These are phyloP conservation scores for Hanseniaspora gamundiae DNA, from an alignment of 1,139 yeast genomes.

Conservation along the genomic window DNA sequence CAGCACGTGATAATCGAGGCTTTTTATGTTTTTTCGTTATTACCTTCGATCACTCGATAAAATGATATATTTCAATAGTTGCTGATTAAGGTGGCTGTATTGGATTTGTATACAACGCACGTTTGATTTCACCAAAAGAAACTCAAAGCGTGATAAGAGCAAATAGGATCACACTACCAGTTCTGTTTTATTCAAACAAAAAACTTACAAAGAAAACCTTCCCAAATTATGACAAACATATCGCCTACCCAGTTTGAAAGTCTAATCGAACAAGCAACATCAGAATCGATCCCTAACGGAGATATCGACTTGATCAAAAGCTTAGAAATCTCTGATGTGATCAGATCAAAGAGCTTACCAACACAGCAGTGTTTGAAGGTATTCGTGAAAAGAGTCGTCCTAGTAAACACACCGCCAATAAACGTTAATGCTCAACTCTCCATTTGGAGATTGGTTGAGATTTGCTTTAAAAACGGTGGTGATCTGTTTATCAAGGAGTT, in stretches of 20 bases:
- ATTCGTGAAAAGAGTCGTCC: conserved; percentile 59
- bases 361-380: conserved; percentile 79
- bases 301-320: conserved; percentile 53
- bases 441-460: conserved; percentile 64
- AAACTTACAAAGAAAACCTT: neutral
- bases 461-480: conserved; percentile 91
- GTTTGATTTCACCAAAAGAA: too few species aligned
- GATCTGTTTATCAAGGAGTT: conserved; percentile 69
- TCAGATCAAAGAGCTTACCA: conserved; percentile 71
- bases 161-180: too few species aligned
- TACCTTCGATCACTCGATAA: too few species aligned
- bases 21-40: too few species aligned
- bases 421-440: conserved; percentile 73
- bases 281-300: conserved; percentile 84
- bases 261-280: conserved; percentile 67
- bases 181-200: too few species aligned
- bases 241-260: conserved; percentile 41
- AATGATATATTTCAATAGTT: too few species aligned
- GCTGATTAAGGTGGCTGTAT: too few species aligned
- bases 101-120: too few species aligned
- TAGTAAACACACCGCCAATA: conserved; percentile 29
- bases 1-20: too few species aligned
- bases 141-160: too few species aligned
- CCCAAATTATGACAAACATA: conserved; percentile 1
- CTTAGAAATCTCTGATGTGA: conserved; percentile 76